These are phyloP conservation scores for Naganishia vaughanmartiniae DNA, from an alignment of 768 basidiomycete genomes.

Conservation along the genomic window DNA sequence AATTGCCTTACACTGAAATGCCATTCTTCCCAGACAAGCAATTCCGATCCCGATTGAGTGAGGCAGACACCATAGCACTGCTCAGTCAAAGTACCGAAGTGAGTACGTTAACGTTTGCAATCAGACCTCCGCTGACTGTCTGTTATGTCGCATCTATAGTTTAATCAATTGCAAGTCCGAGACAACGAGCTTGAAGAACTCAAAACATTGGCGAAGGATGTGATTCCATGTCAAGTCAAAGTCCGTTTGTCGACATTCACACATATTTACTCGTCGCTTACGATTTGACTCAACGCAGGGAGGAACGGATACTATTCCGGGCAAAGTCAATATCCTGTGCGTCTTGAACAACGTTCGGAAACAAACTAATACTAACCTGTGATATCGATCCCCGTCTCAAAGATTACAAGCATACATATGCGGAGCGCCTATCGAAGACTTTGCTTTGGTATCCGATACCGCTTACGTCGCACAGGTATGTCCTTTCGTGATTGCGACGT, in stretches of 20 bases:
- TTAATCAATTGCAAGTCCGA: conserved; percentile 89
- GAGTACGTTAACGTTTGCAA: conserved; percentile 31
- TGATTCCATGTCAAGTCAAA: conserved; percentile 75
- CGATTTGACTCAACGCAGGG: conserved; percentile 55
- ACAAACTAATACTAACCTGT: background rate
- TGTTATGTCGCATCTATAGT: conserved; percentile 57
- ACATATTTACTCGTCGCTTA: background rate
- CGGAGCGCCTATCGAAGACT: conserved; percentile 76
- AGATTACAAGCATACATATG: conserved; percentile 83
- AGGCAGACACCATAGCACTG: conserved; percentile 85
- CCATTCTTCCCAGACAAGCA: conserved; percentile 54
- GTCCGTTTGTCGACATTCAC: conserved; percentile 53
- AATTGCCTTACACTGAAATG: conserved; percentile 1
- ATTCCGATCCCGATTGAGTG: conserved; percentile 79
- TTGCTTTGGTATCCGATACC: conserved; percentile 90
- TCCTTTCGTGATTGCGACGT: background rate
- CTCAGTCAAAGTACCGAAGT: conserved; percentile 90
- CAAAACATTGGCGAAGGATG: conserved; percentile 62
- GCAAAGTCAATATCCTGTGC: conserved; percentile 85
- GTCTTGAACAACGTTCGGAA: background rate
- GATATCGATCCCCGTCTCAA: background rate
- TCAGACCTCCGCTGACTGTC: background rate
- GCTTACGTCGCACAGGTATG: conserved; percentile 79
- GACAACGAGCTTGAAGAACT: conserved; percentile 86
- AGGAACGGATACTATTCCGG: conserved; percentile 64